These are phyloP conservation scores for Xerocomus brunneocitrinus DNA, from an alignment of 768 basidiomycete genomes.

Conservation along the genomic window DNA sequence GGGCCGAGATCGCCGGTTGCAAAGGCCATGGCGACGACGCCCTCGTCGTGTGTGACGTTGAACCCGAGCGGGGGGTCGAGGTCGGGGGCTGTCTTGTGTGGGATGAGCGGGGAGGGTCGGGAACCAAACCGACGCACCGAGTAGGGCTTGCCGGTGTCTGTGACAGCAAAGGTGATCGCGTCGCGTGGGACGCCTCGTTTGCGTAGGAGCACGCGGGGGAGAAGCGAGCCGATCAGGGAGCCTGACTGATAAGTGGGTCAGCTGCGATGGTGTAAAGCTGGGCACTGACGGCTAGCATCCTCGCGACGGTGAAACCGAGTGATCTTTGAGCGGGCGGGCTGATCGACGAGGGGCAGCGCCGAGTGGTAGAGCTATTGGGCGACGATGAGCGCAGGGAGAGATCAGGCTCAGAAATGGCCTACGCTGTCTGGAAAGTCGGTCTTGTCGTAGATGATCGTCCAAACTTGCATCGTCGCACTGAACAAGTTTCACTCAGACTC, in stretches of 20 bases:
- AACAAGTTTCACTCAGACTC: conserved; percentile 21
- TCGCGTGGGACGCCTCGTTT: conserved; percentile 49
- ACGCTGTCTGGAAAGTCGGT: conserved; percentile 34
- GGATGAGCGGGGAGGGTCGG: conserved; percentile 2
- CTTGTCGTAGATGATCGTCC: conserved; percentile 37
- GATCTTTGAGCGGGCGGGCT: conserved; percentile 51
- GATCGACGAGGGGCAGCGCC: conserved; percentile 56
- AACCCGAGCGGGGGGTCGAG: conserved; percentile 59
- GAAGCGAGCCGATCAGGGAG: conserved; percentile 70
- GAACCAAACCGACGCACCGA: conserved; percentile 42
- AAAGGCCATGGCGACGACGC: conserved; percentile 62
- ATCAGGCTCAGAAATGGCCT: conserved; percentile 9
- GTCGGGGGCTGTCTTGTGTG: conserved; percentile 39
- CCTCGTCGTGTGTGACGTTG: conserved; percentile 81
- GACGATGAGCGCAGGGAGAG: background rate
- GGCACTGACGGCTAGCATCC: conserved; percentile 63
- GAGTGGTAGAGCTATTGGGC: conserved; percentile 53
- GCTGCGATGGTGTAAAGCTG: background rate
- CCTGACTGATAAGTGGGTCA: conserved; percentile 39
- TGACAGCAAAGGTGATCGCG: conserved; percentile 50
- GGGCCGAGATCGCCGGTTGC: conserved; percentile 45
- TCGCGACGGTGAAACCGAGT: conserved; percentile 63
- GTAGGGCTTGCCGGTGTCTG: conserved; percentile 72
- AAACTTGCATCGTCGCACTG: conserved; percentile 37
- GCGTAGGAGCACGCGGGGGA: conserved; percentile 60